phyloP scores from a whole-genome alignment of 441 rosid species.

The Croton laevigatus region DNA sequence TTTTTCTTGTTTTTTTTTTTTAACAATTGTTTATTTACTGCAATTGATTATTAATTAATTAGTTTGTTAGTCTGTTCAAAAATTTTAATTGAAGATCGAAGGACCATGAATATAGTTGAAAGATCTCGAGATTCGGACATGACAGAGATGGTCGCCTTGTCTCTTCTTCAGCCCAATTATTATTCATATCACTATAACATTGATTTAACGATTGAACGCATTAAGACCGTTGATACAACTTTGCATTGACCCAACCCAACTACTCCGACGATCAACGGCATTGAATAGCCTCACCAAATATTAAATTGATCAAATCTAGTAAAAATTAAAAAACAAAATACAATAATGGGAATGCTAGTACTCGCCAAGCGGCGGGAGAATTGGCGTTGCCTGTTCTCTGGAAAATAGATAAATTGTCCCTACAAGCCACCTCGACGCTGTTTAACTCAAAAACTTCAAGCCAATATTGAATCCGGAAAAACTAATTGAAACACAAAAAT shows the following conservation, averaged over 20 bases:
- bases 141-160: slow-evolving; percentile 56
- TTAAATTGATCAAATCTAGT: not conserved
- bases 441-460: not conserved
- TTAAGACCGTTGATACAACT: not conserved
- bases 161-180: not conserved
- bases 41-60: not conserved
- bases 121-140: slow-evolving; percentile 48
- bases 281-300: not conserved
- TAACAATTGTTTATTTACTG: not conserved
- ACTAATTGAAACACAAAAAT: not conserved
- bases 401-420: too few relatives aligned
- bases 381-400: not conserved
- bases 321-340: too few relatives aligned
- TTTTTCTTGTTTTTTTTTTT: too few relatives aligned
- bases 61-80: too few relatives aligned
- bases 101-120: slow-evolving; percentile 26
- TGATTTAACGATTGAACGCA: not conserved
- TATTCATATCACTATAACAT: not conserved
- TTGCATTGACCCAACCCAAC: too few relatives aligned
- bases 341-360: not conserved
- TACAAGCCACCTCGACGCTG: not conserved
- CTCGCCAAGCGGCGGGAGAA: slow-evolving; percentile 3
- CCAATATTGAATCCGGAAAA: too few relatives aligned
- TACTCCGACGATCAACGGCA: not conserved
- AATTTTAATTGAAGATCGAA: slow-evolving; percentile 18